These are phyloP conservation scores for Stemphylium vesicarium DNA, from an alignment of 2,329 filamentous ascomycete species.

Conservation along the genomic window DNA sequence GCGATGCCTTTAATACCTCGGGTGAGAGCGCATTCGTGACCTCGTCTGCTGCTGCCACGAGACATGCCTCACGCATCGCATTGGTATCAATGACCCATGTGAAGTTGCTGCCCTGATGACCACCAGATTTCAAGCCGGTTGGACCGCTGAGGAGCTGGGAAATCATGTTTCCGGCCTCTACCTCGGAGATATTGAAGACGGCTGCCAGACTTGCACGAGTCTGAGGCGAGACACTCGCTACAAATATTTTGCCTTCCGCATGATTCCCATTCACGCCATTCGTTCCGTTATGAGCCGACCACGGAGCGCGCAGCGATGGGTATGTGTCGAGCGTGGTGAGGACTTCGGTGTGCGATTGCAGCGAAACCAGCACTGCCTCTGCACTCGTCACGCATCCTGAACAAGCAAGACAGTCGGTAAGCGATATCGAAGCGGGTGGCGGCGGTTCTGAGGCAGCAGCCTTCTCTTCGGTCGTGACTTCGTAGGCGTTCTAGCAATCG, in stretches of 20 bases:
- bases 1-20: constrained; percentile 27
- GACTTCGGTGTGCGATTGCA: constrained; percentile 94
- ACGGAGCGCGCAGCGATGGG: constrained; percentile 51
- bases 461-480: constrained; percentile 93
- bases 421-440: constrained; percentile 85
- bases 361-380: constrained; percentile 92
- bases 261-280: constrained; percentile 28
- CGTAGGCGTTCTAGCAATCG: constrained; percentile 64
- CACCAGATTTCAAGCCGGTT: constrained; percentile 71
- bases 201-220: constrained; percentile 87
- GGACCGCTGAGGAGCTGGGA: constrained; percentile 76
- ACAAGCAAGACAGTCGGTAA: constrained; percentile 96
- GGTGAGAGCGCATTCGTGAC: constrained; percentile 48
- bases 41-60: constrained; percentile 66
- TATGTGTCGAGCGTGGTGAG: constrained; percentile 77
- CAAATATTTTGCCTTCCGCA: constrained; percentile 74
- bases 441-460: constrained; percentile 62
- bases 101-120: constrained; percentile 77
- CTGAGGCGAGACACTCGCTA: constrained; percentile 93
- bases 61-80: constrained; percentile 76
- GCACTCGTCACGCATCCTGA: constrained; percentile 97
- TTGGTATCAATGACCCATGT: constrained; percentile 93
- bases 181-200: constrained; percentile 76
- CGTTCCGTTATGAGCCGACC: constrained; percentile 38
- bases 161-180: constrained; percentile 80